A percentile compares a stretch with the other conserved stretches of the same genome.
These are phyloP conservation scores for Capsicum baccatum DNA, from an alignment of 257 asterid species.

Conservation along the genomic window DNA sequence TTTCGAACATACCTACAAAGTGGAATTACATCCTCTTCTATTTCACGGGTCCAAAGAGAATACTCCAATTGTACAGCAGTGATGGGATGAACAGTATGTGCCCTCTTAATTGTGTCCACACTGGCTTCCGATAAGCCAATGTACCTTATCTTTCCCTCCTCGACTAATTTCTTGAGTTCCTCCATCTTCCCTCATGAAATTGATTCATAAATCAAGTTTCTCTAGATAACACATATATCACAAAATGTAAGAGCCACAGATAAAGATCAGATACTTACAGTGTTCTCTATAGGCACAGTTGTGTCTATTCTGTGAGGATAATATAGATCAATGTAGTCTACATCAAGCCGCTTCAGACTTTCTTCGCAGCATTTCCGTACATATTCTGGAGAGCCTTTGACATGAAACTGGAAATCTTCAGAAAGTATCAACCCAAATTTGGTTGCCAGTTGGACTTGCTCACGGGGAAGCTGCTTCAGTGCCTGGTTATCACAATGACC, in stretches of 20 bases:
- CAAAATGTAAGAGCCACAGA: conserved; percentile 12
- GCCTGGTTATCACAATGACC: conserved; percentile 37
- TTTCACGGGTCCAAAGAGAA: conserved; percentile 59
- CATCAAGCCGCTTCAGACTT: conserved; percentile 59
- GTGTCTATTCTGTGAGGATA: conserved; percentile 55
- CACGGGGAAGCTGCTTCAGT: conserved; percentile 43
- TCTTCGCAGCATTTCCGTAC: conserved; percentile 55
- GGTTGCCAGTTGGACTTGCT: conserved; percentile 44
- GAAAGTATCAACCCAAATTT: conserved; percentile 41
- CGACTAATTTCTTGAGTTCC: conserved; percentile 61
- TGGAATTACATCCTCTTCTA: conserved; percentile 59
- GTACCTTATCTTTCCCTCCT: conserved; percentile 60
- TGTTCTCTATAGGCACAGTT: conserved; percentile 62
- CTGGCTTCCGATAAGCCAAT: conserved; percentile 63
- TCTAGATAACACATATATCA: not conserved
- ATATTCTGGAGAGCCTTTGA: conserved; percentile 44
- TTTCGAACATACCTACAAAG: conserved; percentile 49
- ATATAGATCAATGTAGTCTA: conserved; percentile 63
- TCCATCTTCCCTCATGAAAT: conserved; percentile 38
- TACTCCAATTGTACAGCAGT: conserved; percentile 68
- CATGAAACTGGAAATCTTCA: conserved; percentile 3
- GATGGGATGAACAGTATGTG: conserved; percentile 62
- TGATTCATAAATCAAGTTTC: not conserved
- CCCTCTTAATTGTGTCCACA: conserved; percentile 59
- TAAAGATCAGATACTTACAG: conserved; percentile 37